Conservation (phyloP, 495 filamentous ascomycete genomes). For the Neurospora sp. region DNA sequence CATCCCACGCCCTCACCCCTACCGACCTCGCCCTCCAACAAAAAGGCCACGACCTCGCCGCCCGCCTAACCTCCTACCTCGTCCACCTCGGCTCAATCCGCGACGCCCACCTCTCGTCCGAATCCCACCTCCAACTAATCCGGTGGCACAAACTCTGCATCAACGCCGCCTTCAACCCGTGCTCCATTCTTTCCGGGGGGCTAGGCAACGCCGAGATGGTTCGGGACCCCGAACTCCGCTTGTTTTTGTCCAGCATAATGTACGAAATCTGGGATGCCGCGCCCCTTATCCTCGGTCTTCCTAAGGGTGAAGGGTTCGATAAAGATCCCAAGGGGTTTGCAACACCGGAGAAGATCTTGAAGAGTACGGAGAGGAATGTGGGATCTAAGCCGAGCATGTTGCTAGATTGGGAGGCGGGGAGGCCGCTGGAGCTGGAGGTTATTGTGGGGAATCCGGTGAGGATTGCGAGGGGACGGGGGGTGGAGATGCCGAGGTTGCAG, state of each 20-base stretch:
- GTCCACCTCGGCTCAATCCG: slow-evolving; percentile 35
- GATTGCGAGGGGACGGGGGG: slow-evolving; percentile 39
- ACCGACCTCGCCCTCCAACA: slow-evolving; percentile 19
- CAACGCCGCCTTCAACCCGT: slow-evolving; percentile 56
- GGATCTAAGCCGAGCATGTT: slow-evolving; percentile 52
- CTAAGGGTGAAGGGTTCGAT: background rate
- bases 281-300: slow-evolving; percentile 36
- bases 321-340: slow-evolving; percentile 24
- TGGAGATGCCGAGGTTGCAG: slow-evolving; percentile 44
- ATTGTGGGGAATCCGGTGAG: slow-evolving; percentile 50
- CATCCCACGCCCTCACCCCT: slow-evolving; percentile 18
- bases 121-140: slow-evolving; percentile 44
- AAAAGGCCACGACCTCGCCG: slow-evolving; percentile 13
- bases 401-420: slow-evolving; percentile 46
- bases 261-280: slow-evolving; percentile 46
- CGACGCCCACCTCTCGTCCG: slow-evolving; percentile 40
- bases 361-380: slow-evolving; percentile 43
- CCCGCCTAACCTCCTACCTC: slow-evolving; percentile 28
- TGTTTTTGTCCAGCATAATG: slow-evolving; percentile 42
- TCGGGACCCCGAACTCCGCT: slow-evolving; percentile 37
- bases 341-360: slow-evolving; percentile 42
- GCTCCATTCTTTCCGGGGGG: slow-evolving; percentile 46
- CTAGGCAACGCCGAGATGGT: slow-evolving; percentile 46
- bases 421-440: slow-evolving; percentile 50
- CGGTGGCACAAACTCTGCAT: slow-evolving; percentile 58